phyloP scores from a whole-genome alignment of 2,329 filamentous ascomycete species.

The Blastomyces silverae region DNA sequence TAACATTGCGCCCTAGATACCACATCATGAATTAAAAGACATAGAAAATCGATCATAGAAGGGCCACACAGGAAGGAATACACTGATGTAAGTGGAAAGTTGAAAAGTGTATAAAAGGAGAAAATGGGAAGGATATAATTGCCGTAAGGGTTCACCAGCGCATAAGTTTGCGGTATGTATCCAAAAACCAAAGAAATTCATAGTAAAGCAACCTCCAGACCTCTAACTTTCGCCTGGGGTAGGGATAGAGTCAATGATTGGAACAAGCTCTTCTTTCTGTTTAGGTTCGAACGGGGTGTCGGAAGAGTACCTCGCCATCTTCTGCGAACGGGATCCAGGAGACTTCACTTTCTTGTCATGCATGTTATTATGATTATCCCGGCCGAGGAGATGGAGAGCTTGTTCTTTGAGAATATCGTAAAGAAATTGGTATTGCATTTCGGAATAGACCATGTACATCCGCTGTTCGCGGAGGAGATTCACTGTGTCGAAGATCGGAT shows the following conservation, averaged over 20 bases:
- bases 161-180: background rate
- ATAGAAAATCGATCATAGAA: background rate
- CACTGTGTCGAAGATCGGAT: constrained; percentile 72
- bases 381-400: constrained; percentile 28
- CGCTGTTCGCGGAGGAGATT: constrained; percentile 77
- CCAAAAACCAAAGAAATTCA: background rate
- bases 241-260: constrained; percentile 16
- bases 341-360: constrained; percentile 17
- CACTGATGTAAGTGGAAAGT: background rate
- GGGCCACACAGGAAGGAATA: background rate
- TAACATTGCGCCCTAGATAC: background rate
- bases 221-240: background rate
- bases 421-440: constrained; percentile 76
- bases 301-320: constrained; percentile 18
- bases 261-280: constrained; percentile 35
- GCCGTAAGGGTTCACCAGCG: background rate
- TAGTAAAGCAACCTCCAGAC: background rate
- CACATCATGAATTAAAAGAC: background rate
- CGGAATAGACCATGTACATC: constrained; percentile 91
- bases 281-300: constrained; percentile 28
- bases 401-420: constrained; percentile 73
- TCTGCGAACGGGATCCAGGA: constrained; percentile 16
- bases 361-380: constrained; percentile 11
- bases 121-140: background rate
- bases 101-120: background rate